Conservation (phyloP, 495 filamentous ascomycete species). For the Amniculicola lignicola region DNA sequence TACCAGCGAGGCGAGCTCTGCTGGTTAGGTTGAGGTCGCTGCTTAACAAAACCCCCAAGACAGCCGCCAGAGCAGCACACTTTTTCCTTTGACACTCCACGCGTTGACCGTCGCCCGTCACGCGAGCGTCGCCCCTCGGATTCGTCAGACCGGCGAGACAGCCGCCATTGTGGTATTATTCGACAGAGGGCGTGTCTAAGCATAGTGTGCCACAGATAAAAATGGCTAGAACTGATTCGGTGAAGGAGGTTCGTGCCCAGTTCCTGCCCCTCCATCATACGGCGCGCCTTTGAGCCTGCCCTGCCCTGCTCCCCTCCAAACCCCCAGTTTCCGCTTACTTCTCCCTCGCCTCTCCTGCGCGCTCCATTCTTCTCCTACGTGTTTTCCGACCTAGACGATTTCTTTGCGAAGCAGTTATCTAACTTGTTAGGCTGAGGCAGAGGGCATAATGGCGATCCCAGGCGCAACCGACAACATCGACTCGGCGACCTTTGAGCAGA, state of each 20-base stretch:
- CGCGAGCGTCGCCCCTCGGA: too few relatives aligned
- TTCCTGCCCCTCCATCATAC: slow-evolving; percentile 29
- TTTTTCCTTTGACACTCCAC: too few relatives aligned
- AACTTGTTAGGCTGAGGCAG: slow-evolving; percentile 43
- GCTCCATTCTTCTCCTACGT: not conserved
- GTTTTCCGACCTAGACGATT: not conserved
- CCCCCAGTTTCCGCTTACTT: not conserved
- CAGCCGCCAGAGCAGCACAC: too few relatives aligned
- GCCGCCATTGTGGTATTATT: not conserved
- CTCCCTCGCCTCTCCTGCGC: not conserved
- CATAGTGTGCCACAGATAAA: slow-evolving; percentile 12
- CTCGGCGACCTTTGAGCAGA: slow-evolving; percentile 78
- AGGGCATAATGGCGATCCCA: slow-evolving; percentile 47
- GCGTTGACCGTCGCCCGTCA: too few relatives aligned
- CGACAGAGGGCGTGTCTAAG: too few relatives aligned
- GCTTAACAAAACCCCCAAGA: too few relatives aligned
- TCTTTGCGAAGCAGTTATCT: slow-evolving; percentile 1
- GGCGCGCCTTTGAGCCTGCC: not conserved
- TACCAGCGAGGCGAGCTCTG: not conserved
- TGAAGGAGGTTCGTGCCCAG: slow-evolving; percentile 31
- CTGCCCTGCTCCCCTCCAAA: not conserved
- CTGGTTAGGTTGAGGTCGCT: too few relatives aligned
- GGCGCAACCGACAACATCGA: slow-evolving; percentile 74
- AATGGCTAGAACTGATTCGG: slow-evolving; percentile 27
- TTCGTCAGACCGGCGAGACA: not conserved